A percentile compares a stretch with the other conserved stretches of the same genome.
These are phyloP conservation scores for Starmerella asiatica DNA, from an alignment of 805 yeast species.

Conservation along the genomic window DNA sequence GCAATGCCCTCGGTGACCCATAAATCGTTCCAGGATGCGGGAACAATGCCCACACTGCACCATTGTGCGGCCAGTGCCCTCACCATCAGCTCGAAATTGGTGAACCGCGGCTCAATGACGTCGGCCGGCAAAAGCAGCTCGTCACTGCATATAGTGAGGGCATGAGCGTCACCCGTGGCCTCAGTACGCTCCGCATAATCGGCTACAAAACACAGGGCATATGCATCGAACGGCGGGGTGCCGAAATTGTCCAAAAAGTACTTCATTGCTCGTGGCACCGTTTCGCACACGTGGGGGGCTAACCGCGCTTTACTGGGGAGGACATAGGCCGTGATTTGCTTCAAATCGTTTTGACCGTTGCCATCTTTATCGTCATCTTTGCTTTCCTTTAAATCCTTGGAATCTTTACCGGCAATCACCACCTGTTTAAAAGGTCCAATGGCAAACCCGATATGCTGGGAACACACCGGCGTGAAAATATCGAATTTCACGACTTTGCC, in stretches of 20 bases:
- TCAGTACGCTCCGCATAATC: constrained; percentile 30
- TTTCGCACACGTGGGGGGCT: constrained; percentile 53
- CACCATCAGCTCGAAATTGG: constrained; percentile 53
- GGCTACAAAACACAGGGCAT: constrained; percentile 55
- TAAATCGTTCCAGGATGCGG: constrained; percentile 59
- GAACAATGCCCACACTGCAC: constrained; percentile 85
- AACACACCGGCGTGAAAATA: constrained; percentile 69
- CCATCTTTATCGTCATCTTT: neutral
- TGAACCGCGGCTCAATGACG: constrained; percentile 63
- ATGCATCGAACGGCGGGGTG: constrained; percentile 80
- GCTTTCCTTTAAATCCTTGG: neutral
- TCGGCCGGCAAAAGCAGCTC: constrained; percentile 56
- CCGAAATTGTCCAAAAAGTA: constrained; percentile 80
- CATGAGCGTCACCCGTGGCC: constrained; percentile 54
- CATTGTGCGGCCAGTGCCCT: constrained; percentile 74
- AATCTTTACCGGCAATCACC: constrained; percentile 28
- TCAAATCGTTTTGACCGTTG: neutral
- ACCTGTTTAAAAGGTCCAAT: constrained; percentile 71
- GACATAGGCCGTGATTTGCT: constrained; percentile 16
- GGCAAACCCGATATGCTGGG: constrained; percentile 93
- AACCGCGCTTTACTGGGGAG: constrained; percentile 30
- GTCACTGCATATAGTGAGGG: constrained; percentile 50
- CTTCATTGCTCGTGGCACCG: constrained; percentile 66
- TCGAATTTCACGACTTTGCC: constrained; percentile 66
- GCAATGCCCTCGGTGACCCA: constrained; percentile 88